Evolutionary conservation across 352 stramenopile genomes (phyloP), one percentile per base, ranked within the genome.

Genomic region (Bremia lactucae): DNA sequence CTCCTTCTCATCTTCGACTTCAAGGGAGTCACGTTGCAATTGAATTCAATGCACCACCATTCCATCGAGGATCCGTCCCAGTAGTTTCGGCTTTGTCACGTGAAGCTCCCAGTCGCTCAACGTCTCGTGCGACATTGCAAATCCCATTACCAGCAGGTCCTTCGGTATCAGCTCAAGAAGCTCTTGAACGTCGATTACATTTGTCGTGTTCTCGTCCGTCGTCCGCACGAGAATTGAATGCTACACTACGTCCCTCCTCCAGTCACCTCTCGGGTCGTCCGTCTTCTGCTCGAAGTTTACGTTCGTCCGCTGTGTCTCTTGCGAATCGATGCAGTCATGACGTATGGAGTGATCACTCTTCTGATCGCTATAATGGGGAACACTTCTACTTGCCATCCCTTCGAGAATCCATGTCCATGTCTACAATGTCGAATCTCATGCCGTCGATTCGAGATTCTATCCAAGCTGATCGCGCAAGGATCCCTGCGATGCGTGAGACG

Each of bases 401-500:
- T 18, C 46, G 47, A 14, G 47, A 56, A 15, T 53, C 52, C 0
- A 29, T 21, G 20, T 55, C 44, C 2, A 52, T 55, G 40, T 42
- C 55, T 34, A 20, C 36, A 9, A 36, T 42, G 9, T 28, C 15
- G 33, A 28, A 58, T 20, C 31, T 26, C 0, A 49, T 55, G 42
- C 38, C 53, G 28, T 57, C 43, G 6, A 50, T 59, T 21, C 43
- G 53, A 15, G 49, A 58, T 13, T 54, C 48, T 9, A 58, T 62
- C 21, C 47, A 46, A 55, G 53, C 49, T 11, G 38, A 58, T 31
- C 25, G 42, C 1, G 53, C 57, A 15, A 53, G 36, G 14, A 53
- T 62, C 24, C 47, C 53, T 49, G 47, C 47, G 0, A 23, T 62
- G 22, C 48, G 53, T 28, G 53, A 62, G 34, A 62, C 53, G 1